These are phyloP conservation scores for Corymbia citriodora DNA, from an alignment of 441 rosid genomes.

Conservation along the genomic window DNA sequence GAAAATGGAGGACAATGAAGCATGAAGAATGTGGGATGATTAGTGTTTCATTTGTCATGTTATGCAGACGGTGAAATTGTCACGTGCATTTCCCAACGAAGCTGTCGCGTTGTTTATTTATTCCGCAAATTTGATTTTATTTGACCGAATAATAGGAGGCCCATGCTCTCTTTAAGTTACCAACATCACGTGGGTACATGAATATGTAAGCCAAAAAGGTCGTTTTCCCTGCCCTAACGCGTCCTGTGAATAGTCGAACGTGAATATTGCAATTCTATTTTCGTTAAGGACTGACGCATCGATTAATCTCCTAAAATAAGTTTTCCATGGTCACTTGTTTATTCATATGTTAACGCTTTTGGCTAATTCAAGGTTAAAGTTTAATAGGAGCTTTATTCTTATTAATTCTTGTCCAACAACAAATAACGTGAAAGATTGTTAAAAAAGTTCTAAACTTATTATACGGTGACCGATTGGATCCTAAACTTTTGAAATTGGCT, in stretches of 20 bases:
- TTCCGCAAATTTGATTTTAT: background rate
- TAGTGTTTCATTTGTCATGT: background rate
- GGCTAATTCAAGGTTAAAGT: too few species aligned
- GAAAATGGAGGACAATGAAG: background rate
- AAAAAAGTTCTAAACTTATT: background rate
- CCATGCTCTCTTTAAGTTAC: background rate
- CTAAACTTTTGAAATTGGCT: rapidly evolving
- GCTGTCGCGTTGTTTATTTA: background rate
- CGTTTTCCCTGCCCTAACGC: background rate
- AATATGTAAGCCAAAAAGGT: background rate
- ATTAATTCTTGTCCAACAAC: background rate
- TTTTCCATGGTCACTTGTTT: background rate
- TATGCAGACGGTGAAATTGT: background rate
- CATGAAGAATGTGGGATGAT: background rate
- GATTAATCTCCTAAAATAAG: background rate
- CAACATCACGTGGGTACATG: background rate
- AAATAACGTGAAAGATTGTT: background rate
- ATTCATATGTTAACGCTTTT: background rate
- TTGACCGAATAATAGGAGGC: background rate
- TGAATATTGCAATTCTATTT: background rate
- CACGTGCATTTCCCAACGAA: background rate
- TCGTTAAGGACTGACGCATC: background rate
- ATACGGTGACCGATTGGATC: rapidly evolving
- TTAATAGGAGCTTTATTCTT: too few species aligned
- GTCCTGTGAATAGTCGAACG: background rate